These are phyloP conservation scores for Jaltomata sinuosa DNA, from an alignment of 257 asterid genomes.

Conservation along the genomic window DNA sequence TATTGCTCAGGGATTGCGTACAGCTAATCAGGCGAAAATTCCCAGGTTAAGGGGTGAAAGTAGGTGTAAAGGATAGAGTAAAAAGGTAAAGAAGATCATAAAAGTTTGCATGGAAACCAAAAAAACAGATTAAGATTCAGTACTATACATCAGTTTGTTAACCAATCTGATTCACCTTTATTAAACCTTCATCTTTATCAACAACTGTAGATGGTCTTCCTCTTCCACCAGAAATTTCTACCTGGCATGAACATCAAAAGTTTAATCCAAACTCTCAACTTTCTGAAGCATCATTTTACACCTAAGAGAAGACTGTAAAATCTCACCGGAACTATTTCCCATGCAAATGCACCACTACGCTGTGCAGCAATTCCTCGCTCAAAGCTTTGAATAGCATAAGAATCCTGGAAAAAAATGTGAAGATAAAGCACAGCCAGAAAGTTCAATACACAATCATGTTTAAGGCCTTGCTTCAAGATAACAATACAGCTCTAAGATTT, in stretches of 20 bases:
- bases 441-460: not conserved
- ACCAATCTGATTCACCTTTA: constrained; percentile 38
- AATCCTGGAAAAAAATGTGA: constrained; percentile 43
- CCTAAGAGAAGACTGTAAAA: not conserved
- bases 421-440: not conserved
- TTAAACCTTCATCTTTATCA: constrained; percentile 74
- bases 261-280: not conserved
- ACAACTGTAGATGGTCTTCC: constrained; percentile 52
- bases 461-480: not conserved
- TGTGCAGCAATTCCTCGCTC: constrained; percentile 80
- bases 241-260: constrained; percentile 32
- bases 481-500: not conserved
- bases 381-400: constrained; percentile 87
- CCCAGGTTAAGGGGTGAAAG: not conserved
- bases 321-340: constrained; percentile 93
- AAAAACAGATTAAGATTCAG: not conserved
- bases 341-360: constrained; percentile 62
- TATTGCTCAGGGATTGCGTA: not conserved
- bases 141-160: not conserved
- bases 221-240: constrained; percentile 62
- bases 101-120: not conserved
- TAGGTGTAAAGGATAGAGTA: not conserved
- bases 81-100: not conserved
- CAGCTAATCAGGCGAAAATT: not conserved
- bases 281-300: not conserved